Evolutionary conservation across 352 stramenopile genomes (phyloP), one percentile per base, ranked within the genome.

Genomic region (Phytopythium ostracodes): DNA sequence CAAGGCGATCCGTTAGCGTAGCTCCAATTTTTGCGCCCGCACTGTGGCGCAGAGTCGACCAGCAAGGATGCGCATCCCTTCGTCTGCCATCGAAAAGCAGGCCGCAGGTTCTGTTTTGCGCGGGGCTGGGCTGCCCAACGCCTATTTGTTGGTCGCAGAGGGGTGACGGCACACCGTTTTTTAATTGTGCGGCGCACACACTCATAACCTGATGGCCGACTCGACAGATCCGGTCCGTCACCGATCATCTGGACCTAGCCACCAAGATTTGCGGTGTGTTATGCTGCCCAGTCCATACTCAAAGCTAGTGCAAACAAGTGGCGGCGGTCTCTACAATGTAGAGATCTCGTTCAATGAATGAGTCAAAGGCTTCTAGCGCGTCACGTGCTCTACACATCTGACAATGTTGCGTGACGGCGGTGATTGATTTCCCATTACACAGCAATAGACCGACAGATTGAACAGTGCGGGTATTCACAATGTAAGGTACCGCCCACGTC

Each of bases 111-210:
- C 29, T 3, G 3, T 33, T 33, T 33, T 33, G 29, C 29, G 29
- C 29, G 29, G 29, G 29, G 7, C 7, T 33, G 29, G 29, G 2
- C 40, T n/a, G 40, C 15, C 7, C 38, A 56, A 22, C 50, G 31
- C 20, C 20, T 57, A 31, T 57, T 44, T 29, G 51, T 36, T 57
- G 51, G 51, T 57, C 51, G 51, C 22, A 57, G 29, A 11, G 31
- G 18, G 15, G 2, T 20, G 29, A 8, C 35, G 17, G 31, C 33
- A 22, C 33, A 24, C 52, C 1, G 11, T 47, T 46, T 33, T 15
- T 22, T 10, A 47, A 35, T 44, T 58, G 52, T 20, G 3, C n/a
- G 6, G 0, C 29, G 17, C 22, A 8, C n/a, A 43, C 31, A 44
- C 49, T 38, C 27, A 55, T 24, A 55, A 36, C 9, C 8, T 33